Percentiles rank a stretch among this genome's conserved stretches.
These are phyloP conservation scores for Saraca asoca DNA, from an alignment of 331 rosid genomes.

Conservation along the genomic window DNA sequence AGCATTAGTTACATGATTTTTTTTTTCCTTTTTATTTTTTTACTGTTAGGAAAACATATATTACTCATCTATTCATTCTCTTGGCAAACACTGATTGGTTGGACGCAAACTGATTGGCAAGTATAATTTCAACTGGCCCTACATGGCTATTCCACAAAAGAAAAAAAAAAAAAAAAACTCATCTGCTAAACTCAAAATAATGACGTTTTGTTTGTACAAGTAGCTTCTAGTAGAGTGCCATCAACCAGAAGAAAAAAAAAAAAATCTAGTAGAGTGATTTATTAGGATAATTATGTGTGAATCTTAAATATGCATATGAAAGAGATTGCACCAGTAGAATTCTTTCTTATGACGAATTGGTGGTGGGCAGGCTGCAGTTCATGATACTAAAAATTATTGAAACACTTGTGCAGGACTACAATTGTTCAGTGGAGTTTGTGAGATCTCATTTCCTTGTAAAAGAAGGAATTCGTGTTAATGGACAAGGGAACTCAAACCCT, in stretches of 20 bases:
- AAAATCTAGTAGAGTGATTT: background rate
- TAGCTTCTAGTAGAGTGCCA: background rate
- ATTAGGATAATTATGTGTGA: slow-evolving; percentile 16
- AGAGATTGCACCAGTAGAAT: slow-evolving; percentile 26
- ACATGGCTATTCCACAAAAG: background rate
- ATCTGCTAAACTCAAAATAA: background rate
- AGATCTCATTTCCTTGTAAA: slow-evolving; percentile 96
- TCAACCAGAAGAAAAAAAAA: too few species aligned
- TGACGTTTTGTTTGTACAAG: background rate
- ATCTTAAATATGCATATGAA: slow-evolving; percentile 6
- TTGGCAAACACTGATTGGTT: slow-evolving; percentile 21
- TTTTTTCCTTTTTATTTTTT: background rate
- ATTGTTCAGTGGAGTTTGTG: slow-evolving; percentile 78
- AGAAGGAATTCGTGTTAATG: slow-evolving; percentile 78
- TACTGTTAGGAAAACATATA: background rate
- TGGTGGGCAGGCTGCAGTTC: slow-evolving; percentile 16
- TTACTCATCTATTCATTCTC: slow-evolving; percentile 6
- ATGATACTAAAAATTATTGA: slow-evolving; percentile 40
- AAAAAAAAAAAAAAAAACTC: too few species aligned
- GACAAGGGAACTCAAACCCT: slow-evolving; percentile 76
- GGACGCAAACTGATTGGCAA: slow-evolving; percentile 11
- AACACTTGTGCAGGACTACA: slow-evolving; percentile 69
- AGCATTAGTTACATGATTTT: slow-evolving; percentile 1
- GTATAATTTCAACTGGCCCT: slow-evolving; percentile 6
- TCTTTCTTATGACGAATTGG: slow-evolving; percentile 25